Conservation (phyloP, 2,329 filamentous ascomycete species). For the Periconia sp. region DNA sequence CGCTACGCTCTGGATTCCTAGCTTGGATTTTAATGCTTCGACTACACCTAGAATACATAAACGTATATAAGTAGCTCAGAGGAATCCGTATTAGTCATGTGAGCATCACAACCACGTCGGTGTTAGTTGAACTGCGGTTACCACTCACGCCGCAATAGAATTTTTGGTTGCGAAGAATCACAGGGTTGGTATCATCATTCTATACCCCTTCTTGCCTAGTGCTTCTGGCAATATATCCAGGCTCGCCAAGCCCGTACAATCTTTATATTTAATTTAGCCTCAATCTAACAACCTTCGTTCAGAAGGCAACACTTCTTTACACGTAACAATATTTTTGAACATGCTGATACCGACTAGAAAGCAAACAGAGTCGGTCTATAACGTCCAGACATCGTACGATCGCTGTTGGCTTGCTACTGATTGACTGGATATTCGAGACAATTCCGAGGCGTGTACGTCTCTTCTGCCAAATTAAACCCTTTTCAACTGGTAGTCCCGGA, state of each 20-base stretch:
- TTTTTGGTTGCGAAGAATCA: constrained; percentile 13
- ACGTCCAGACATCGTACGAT: constrained; percentile 3
- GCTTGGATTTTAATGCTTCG: too few relatives aligned
- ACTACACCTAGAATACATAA: too few relatives aligned
- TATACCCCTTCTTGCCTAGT: constrained; percentile 6
- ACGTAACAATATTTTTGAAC: constrained; percentile 2
- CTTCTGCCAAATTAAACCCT: constrained; percentile 5
- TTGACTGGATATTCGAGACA: constrained; percentile 3
- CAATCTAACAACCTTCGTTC: constrained; percentile 22
- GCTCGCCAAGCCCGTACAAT: constrained; percentile 17
- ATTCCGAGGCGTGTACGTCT: constrained; percentile 10
- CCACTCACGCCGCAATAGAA: constrained; percentile 8
- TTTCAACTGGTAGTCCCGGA: neutral
- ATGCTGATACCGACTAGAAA: neutral
- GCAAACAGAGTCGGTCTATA: neutral
- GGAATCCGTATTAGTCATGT: neutral
- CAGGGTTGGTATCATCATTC: constrained; percentile 7
- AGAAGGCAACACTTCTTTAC: constrained; percentile 11
- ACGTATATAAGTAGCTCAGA: too few relatives aligned
- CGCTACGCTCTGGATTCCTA: too few relatives aligned
- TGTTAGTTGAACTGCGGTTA: neutral
- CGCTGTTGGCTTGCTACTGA: constrained; percentile 6
- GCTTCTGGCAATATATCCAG: constrained; percentile 6
- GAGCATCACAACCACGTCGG: neutral
- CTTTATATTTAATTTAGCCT: constrained; percentile 21